Base-by-base conservation (phyloP, 176 grass and related monocot species). In the Otatea glauca region DNA sequence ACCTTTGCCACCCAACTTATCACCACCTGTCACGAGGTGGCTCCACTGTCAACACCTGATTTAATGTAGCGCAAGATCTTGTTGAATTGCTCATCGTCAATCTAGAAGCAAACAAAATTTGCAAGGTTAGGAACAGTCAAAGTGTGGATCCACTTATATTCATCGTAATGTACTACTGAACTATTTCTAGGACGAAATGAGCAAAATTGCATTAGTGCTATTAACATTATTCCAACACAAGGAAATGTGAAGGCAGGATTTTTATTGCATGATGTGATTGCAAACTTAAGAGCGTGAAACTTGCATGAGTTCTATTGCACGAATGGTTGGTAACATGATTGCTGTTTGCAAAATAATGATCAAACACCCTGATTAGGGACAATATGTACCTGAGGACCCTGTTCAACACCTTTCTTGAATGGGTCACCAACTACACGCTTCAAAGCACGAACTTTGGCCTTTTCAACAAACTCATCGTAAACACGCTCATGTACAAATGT, bases 401-500 rank as follows among this genome's bases (percentile, higher is more conserved):
- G 93, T 64, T 96, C 93, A 47, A 96, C 90, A 72, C 96, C 96
- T 45, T 96, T 80, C 86, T 50, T 96, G 82, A 99, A 99, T 49
- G 96, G 96, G 37, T 99, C 96, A 23, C 96, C 96, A 83, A 99
- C 96, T 42, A 96, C 91, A 49, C 96, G 96, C 60, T 83, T 99
- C 61, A 86, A 29, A 63, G 96, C 91, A 79, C 96, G 91, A 41
- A 84, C 96, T 60, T 99, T 99, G 51, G 96, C 21, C 84, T 99
- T 99, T 92, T 94, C 93, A 63, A 99, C 90, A 78, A 99, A 99
- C 71, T 99, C 88, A 59, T 99, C 93, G 41, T 99, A 96, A 38
- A 99, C 84, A 68, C 68, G 58, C 82, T 99, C 96, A 86, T 99
- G 96, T 35, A 99, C 96, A 88, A 99, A 99, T 38, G 96, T 99